A percentile compares a stretch with the other conserved stretches of the same genome.
These are phyloP conservation scores for Pseudocercospora fijiensis DNA, from an alignment of 2,329 filamentous ascomycete species.

Conservation along the genomic window DNA sequence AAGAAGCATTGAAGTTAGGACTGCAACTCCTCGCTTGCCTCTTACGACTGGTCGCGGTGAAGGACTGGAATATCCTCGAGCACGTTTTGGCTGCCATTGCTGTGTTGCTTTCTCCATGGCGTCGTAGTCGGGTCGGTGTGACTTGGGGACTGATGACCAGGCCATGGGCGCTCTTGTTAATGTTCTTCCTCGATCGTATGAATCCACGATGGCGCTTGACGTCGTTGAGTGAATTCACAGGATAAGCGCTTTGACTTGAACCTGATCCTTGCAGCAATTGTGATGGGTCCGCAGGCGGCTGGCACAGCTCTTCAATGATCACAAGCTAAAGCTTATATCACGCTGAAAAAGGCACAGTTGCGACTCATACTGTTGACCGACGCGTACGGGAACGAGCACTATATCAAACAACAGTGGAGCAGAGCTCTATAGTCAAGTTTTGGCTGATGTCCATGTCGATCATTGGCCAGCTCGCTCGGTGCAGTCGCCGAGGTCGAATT, in stretches of 20 bases:
- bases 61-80: not conserved
- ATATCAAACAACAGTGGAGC: constrained; percentile 6
- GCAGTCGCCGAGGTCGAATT: constrained; percentile 5
- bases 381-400: constrained; percentile 3
- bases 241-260: not conserved
- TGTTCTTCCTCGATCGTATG: constrained; percentile 2
- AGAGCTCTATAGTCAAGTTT: constrained; percentile 1
- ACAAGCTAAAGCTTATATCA: constrained; percentile 4
- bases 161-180: constrained; percentile 4
- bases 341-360: not conserved
- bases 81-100: constrained; percentile 8
- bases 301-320: not conserved
- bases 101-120: constrained; percentile 6
- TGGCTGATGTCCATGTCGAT: not conserved
- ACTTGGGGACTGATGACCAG: not conserved
- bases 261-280: not conserved
- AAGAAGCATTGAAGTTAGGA: constrained; percentile 14
- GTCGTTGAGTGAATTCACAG: not conserved
- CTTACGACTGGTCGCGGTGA: constrained; percentile 4
- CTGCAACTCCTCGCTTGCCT: constrained; percentile 16
- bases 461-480: constrained; percentile 10
- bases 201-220: constrained; percentile 7
- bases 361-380: not conserved
- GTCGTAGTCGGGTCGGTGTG: not conserved
- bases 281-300: not conserved